Percentiles rank a stretch among this genome's conserved stretches.
These are phyloP conservation scores for Verticillium klebahnii DNA, from an alignment of 2,329 filamentous ascomycete species.

Conservation along the genomic window DNA sequence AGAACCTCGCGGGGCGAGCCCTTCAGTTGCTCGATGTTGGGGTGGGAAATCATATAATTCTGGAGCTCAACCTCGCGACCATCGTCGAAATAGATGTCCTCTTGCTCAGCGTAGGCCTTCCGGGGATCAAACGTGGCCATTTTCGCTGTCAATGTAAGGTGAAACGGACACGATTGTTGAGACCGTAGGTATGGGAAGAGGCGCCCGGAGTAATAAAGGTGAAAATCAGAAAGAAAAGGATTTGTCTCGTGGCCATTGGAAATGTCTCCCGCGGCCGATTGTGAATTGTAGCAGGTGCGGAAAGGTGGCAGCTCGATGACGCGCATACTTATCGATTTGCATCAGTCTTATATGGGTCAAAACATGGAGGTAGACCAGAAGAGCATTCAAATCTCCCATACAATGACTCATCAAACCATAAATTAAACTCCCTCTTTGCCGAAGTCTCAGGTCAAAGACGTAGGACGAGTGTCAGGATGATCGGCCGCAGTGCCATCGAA, in stretches of 20 bases:
- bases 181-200: background rate
- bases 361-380: background rate
- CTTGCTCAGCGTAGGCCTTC: constrained; percentile 36
- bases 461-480: background rate
- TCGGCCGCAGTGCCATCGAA: background rate
- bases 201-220: background rate
- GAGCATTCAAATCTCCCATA: background rate
- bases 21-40: constrained; percentile 58
- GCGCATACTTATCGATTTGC: background rate
- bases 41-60: constrained; percentile 60
- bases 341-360: background rate
- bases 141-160: background rate
- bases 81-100: constrained; percentile 54
- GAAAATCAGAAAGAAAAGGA: background rate
- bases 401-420: background rate
- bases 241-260: background rate
- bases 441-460: background rate
- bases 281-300: background rate
- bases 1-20: constrained; percentile 61
- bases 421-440: background rate
- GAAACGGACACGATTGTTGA: background rate
- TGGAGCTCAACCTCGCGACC: constrained; percentile 71
- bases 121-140: constrained; percentile 25
- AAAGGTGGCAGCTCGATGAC: background rate
- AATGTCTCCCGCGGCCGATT: background rate